Evolutionary conservation across 2,329 filamentous ascomycete genomes (phyloP).

Genomic region (Phaeoacremonium minimum): DNA sequence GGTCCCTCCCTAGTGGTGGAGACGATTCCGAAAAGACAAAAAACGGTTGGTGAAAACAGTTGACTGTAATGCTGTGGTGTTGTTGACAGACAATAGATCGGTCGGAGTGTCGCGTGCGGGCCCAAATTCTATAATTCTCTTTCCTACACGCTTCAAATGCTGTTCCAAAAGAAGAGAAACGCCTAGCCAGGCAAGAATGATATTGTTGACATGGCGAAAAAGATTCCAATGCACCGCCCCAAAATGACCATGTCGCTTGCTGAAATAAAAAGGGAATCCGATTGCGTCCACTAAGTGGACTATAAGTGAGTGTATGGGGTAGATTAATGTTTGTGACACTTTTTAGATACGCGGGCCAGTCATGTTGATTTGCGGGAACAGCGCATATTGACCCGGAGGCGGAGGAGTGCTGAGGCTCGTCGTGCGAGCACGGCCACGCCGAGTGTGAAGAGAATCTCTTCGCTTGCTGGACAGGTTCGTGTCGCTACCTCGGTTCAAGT

Average conservation of each 20-base stretch:
- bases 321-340: too few species aligned
- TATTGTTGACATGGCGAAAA: background rate
- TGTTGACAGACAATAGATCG: too few species aligned
- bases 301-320: too few species aligned
- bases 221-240: background rate
- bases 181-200: background rate
- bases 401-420: constrained; percentile 39
- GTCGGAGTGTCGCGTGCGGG: too few species aligned
- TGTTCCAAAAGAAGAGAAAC: background rate
- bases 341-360: background rate
- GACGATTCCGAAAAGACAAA: too few species aligned
- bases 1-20: too few species aligned
- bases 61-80: too few species aligned
- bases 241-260: background rate
- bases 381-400: constrained; percentile 41
- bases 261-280: background rate
- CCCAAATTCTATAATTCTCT: too few species aligned
- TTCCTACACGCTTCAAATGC: too few species aligned
- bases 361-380: constrained; percentile 28
- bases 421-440: constrained; percentile 38
- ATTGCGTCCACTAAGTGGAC: too few species aligned
- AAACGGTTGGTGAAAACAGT: too few species aligned
- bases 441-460: constrained; percentile 14
- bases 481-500: constrained; percentile 20
- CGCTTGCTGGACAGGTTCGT: constrained; percentile 17